Evolutionary conservation across 257 asterid species (phyloP).

Genomic region (Solanum megistacrolobum): DNA sequence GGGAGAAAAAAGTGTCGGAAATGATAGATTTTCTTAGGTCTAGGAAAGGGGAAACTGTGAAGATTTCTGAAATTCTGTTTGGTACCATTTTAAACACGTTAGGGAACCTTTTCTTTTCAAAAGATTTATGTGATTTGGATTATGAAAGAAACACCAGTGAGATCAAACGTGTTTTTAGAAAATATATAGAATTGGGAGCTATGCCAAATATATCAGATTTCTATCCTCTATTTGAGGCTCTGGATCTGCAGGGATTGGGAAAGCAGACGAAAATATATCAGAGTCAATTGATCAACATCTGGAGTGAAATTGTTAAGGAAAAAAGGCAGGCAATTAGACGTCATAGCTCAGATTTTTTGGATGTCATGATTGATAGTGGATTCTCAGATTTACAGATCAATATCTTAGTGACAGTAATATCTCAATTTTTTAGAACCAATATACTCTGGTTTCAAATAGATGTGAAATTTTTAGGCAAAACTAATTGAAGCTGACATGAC

Average conservation of each 20-base stretch:
- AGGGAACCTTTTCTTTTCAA: conserved; percentile 17
- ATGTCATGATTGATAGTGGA: conserved; percentile 9
- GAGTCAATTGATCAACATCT: conserved; percentile 4
- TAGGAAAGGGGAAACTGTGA: conserved; percentile 8
- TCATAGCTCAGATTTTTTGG: conserved; percentile 18
- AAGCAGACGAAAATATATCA: background rate
- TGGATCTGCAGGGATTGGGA: conserved; percentile 35
- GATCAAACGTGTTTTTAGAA: conserved; percentile 13
- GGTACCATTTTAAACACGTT: conserved; percentile 26
- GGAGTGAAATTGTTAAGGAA: conserved; percentile 21
- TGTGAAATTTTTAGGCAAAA: background rate
- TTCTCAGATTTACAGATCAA: conserved; percentile 23
- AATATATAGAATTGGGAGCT: background rate
- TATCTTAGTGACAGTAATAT: conserved; percentile 21
- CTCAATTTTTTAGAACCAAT: background rate
- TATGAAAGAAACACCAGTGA: background rate
- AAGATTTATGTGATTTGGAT: conserved; percentile 6
- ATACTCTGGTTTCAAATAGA: background rate
- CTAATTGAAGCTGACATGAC: background rate
- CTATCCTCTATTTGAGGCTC: conserved; percentile 16
- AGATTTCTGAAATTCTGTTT: conserved; percentile 12
- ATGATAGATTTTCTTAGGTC: conserved; percentile 22
- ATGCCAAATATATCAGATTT: conserved; percentile 27
- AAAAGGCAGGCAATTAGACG: background rate
- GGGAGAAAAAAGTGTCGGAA: conserved; percentile 19